These are phyloP conservation scores for Pouteria campechiana DNA, from an alignment of 179 eudicot species.

Conservation along the genomic window DNA sequence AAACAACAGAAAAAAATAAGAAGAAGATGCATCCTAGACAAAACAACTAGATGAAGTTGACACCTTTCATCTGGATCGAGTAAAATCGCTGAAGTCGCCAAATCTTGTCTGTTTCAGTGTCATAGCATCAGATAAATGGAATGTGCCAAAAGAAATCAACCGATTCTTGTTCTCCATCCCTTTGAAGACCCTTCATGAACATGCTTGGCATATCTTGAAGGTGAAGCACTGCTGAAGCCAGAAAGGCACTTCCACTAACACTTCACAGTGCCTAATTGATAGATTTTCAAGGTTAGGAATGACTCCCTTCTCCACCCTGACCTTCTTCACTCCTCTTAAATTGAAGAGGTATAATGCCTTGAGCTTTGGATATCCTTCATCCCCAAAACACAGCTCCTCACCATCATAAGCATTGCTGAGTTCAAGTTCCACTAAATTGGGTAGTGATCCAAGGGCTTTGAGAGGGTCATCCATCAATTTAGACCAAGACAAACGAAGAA, in stretches of 20 bases:
- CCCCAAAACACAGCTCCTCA: conserved; percentile 1
- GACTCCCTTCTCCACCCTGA: conserved; percentile 3
- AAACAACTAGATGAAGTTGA: too few species aligned
- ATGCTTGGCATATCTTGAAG: too few species aligned
- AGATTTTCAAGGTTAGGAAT: conserved; percentile 2
- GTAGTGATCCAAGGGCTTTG: conserved; percentile 2
- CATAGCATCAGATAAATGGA: too few species aligned
- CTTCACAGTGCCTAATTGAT: background rate
- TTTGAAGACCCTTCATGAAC: too few species aligned
- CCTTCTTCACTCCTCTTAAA: background rate
- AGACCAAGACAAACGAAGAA: conserved; percentile 4
- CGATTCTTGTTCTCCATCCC: too few species aligned
- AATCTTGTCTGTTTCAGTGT: too few species aligned
- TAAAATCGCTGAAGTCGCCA: too few species aligned
- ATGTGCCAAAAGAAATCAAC: too few species aligned
- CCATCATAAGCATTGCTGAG: conserved; percentile 7
- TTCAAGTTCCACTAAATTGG: conserved; percentile 7
- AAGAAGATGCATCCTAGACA: too few species aligned
- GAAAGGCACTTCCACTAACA: conserved; percentile 2
- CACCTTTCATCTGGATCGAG: too few species aligned
- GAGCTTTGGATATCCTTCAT: conserved; percentile 4
- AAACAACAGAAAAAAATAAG: too few species aligned
- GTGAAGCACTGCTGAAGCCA: conserved; percentile 9
- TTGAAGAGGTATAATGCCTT: background rate
- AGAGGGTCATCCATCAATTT: conserved; percentile 4